A percentile compares a stretch with the other conserved stretches of the same genome.
These are phyloP conservation scores for Endocalyx cinctus DNA, from an alignment of 2,329 filamentous ascomycete genomes.

Conservation along the genomic window DNA sequence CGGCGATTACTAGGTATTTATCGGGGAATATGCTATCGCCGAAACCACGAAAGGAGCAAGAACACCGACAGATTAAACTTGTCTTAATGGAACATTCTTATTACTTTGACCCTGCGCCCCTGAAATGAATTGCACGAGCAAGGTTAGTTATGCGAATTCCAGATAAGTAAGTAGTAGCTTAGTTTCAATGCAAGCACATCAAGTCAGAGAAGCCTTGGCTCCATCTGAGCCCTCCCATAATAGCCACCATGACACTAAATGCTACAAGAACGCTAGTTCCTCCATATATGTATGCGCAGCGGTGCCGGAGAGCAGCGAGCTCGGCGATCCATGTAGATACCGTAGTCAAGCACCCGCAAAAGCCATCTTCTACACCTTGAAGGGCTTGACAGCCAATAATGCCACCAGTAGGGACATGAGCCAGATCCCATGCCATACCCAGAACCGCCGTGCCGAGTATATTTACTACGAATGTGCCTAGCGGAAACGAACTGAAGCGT, in stretches of 20 bases:
- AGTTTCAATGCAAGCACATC: constrained; percentile 29
- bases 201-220: constrained; percentile 48
- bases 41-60: no score
- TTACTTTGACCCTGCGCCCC: no score
- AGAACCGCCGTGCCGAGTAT: constrained; percentile 70
- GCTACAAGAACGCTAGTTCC: constrained; percentile 53
- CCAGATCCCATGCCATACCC: constrained; percentile 74
- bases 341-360: constrained; percentile 63
- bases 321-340: constrained; percentile 65
- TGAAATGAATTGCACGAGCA: no score
- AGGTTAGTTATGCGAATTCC: no score
- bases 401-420: constrained; percentile 56
- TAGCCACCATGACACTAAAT: constrained; percentile 56
- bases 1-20: no score
- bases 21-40: no score
- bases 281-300: constrained; percentile 65
- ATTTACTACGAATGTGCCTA: constrained; percentile 84
- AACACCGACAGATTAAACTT: no score
- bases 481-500: constrained; percentile 62
- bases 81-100: no score
- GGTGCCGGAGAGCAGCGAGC: constrained; percentile 43
- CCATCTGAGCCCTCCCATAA: constrained; percentile 77
- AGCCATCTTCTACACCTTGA: constrained; percentile 63
- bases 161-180: not conserved
- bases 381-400: constrained; percentile 63